Conservation (phyloP, 495 filamentous ascomycete species). For the Penicillium maclennaniae region DNA sequence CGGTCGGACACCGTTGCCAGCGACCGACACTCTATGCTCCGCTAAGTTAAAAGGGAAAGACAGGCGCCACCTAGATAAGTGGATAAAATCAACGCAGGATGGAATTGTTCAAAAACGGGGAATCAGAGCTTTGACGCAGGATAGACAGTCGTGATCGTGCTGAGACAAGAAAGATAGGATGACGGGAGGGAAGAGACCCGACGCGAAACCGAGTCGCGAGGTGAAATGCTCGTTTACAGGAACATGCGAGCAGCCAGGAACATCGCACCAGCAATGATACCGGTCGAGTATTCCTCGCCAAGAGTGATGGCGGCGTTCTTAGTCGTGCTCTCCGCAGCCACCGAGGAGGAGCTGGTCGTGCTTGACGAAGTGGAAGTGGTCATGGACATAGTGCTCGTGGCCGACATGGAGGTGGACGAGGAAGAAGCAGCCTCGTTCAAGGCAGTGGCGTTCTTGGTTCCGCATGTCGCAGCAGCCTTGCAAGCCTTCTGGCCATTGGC, state of each 20-base stretch:
- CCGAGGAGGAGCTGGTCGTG: conserved; percentile 25
- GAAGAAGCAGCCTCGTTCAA: conserved; percentile 25
- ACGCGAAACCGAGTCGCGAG: background rate
- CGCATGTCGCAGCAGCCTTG: conserved; percentile 39
- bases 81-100: conserved; percentile 14
- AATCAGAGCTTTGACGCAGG: conserved; percentile 16
- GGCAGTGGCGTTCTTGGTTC: conserved; percentile 44
- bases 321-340: conserved; percentile 25
- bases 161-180: conserved; percentile 16
- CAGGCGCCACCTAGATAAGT: conserved; percentile 19
- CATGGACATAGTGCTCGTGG: conserved; percentile 26
- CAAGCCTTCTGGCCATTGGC: conserved; percentile 44
- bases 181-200: background rate
- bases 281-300: conserved; percentile 46
- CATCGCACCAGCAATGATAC: conserved; percentile 45
- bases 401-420: conserved; percentile 13
- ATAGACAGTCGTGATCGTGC: conserved; percentile 13
- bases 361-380: conserved; percentile 25
- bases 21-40: conserved; percentile 7
- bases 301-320: conserved; percentile 35
- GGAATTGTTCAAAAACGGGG: conserved; percentile 17
- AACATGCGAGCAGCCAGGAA: conserved; percentile 47
- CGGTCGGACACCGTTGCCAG: background rate
- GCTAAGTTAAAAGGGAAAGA: conserved; percentile 20
- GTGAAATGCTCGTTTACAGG: conserved; percentile 33